Base-by-base conservation (phyloP, 352 stramenopile genomes). In the Phytophthora pluvialis region DNA sequence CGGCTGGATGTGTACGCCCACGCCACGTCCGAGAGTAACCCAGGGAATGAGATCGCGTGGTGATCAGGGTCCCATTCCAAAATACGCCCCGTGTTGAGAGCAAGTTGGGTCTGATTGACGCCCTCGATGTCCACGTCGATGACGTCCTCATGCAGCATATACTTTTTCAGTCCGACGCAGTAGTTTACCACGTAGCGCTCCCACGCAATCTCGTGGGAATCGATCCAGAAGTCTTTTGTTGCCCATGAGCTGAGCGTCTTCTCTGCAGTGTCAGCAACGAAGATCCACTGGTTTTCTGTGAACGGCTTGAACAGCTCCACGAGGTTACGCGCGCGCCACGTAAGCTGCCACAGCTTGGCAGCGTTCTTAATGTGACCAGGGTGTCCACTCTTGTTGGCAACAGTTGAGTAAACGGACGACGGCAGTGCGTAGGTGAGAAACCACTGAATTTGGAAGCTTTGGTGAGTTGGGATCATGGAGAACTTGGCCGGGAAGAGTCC, bases 1-100 rank as follows among this genome's bases (percentile, higher is more conserved):
- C 89, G 83, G 45, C 89, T 95, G 9, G 86, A 95, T 26, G 89
- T 97, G 55, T 95, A 97, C 7, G 89, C 87, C 89, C 89, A 97
- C 39, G 89, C 91, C 12, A 97, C 79, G 53, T 97, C 89, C 5
- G 88, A 90, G 6, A 97, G 72, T 25, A 97, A 52, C 0, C 89
- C 84, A 5, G 89, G 89, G 39, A 96, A 96, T 5, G 85, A 94
- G 49, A 96, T 95, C 1, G 80, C 82, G 68, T 97, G 89, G 58
- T 97, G 89, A 67, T 97, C 89, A 1, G 87, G 82, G 64, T 97
- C 89, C 89, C 89, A 97, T 53, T 81, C 86, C 43, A 95, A 72
- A 51, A 97, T 93, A 18, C 89, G 85, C 3, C 80, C 82, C 1
- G 88, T 91, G 51, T 67, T 92, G 13, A 97, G 73, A 10, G 86